Evolutionary conservation across 2,329 filamentous ascomycete species (phyloP).

Genomic region (Fusarium caatingaense): DNA sequence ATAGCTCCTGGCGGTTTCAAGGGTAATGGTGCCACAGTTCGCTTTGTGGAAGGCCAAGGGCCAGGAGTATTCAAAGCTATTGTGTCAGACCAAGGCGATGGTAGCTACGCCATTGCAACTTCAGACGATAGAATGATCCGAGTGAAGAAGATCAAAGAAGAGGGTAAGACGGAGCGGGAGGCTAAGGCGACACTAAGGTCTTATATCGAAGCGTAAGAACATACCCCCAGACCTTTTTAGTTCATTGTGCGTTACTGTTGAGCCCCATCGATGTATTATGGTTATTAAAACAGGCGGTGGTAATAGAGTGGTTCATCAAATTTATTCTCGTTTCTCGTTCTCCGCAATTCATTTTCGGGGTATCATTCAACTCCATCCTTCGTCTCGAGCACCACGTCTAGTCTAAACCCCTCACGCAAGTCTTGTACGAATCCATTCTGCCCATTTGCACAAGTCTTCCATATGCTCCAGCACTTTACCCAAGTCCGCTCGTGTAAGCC

Average conservation of each 20-base stretch:
- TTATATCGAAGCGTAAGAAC: neutral
- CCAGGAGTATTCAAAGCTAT: slow-evolving; percentile 7
- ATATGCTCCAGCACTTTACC: slow-evolving; percentile 60
- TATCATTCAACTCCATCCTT: slow-evolving; percentile 42
- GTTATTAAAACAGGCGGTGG: neutral
- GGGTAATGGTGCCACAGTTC: slow-evolving; percentile 1
- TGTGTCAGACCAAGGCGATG: slow-evolving; percentile 23
- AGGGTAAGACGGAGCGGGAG: slow-evolving; percentile 47
- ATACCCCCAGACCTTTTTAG: neutral
- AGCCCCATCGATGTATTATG: neutral
- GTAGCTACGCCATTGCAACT: slow-evolving; percentile 43
- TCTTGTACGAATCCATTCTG: slow-evolving; percentile 62
- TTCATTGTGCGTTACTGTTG: neutral
- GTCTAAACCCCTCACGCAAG: slow-evolving; percentile 37
- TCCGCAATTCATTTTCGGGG: slow-evolving; percentile 30
- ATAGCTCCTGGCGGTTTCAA: slow-evolving; percentile 4
- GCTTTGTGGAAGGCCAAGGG: slow-evolving; percentile 32
- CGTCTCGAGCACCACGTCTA: neutral
- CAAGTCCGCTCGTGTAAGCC: slow-evolving; percentile 56
- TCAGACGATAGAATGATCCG: slow-evolving; percentile 38
- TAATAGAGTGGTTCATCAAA: neutral
- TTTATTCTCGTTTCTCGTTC: neutral
- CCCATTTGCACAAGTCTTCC: slow-evolving; percentile 66
- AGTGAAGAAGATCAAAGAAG: slow-evolving; percentile 50
- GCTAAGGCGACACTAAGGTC: slow-evolving; percentile 43